Evolutionary conservation across 768 basidiomycete genomes (phyloP), one percentile per base, ranked within the genome.

Genomic region (Trametes cubensis): DNA sequence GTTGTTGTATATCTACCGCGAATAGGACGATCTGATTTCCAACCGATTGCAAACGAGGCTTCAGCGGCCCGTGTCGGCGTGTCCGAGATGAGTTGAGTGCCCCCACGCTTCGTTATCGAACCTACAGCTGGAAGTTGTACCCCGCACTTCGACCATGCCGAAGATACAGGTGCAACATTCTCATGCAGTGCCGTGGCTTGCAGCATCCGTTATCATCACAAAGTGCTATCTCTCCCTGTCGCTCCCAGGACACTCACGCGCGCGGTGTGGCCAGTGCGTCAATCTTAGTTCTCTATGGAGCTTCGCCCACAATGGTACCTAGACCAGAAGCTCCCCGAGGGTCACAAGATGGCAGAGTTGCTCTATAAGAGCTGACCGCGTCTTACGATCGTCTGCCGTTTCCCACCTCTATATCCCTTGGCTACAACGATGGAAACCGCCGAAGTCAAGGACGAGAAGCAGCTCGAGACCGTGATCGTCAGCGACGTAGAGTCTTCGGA

Each of bases 401-500:
- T 3, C 50, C 21, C 20, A 7, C 34, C 7, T n/a, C 23, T 20
- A 18, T 26, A 8, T 25, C 11, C 15, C 18, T 25, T 7, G n/a
- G 14, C 18, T 21, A 21, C 30, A 8, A 13, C 23, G 20, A 61
- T 62, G 18, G 21, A 41, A 15, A 26, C 17, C 6, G 21, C 26
- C n/a, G 59, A 56, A 21, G 25, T 45, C 20, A 61, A 53, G 30
- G 56, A 65, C 47, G 64, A 65, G 34, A 65, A 65, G 49, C 48
- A 38, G 23, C 50, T 50, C 28, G 58, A 60, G 39, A 48, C 54
- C 1, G 58, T 60, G 7, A 25, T 53, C 13, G 48, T 60, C 38
- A 15, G 49, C 11, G 63, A 64, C 28, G 42, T 39, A 2, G 58
- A 60, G 34, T 60, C 63, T 18, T 34, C 34, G 34, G 47, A 55